A percentile compares a stretch with the other conserved stretches of the same genome.
phyloP scores from a whole-genome alignment of 306 rosid species.

The Rubus parviflorus region DNA sequence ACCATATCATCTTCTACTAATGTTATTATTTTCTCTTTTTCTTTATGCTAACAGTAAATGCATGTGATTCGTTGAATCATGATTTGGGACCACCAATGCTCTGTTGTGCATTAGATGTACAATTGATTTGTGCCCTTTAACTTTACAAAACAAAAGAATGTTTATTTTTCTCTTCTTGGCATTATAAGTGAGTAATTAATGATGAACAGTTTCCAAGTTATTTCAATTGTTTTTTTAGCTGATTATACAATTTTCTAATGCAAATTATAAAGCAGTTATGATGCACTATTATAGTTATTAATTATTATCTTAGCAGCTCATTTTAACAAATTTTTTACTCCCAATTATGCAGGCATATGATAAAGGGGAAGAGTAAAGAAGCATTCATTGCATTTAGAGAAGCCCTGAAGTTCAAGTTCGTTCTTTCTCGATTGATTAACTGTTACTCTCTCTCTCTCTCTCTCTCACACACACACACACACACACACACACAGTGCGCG shows the following conservation, averaged over 20 bases:
- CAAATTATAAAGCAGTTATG: background rate
- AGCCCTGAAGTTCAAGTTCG: conserved; percentile 86
- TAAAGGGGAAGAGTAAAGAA: conserved; percentile 85
- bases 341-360: conserved; percentile 75
- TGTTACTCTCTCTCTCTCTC: background rate
- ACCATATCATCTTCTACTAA: too few relatives aligned
- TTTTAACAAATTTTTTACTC: background rate
- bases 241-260: conserved; percentile 5
- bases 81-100: background rate
- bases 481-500: conserved; percentile 9
- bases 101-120: background rate
- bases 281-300: background rate
- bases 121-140: background rate
- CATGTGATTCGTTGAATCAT: too few relatives aligned
- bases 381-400: conserved; percentile 89
- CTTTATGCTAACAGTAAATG: too few relatives aligned
- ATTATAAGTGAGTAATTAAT: background rate
- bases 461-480: background rate
- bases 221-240: background rate
- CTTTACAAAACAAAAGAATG: too few relatives aligned
- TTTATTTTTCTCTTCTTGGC: too few relatives aligned
- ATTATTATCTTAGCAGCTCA: conserved; percentile 11
- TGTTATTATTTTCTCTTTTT: too few relatives aligned
- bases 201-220: background rate
- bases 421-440: conserved; percentile 29